Evolutionary conservation across 2,329 filamentous ascomycete genomes (phyloP), one percentile per base, ranked within the genome.

Genomic region (Aureobasidium sp.): DNA sequence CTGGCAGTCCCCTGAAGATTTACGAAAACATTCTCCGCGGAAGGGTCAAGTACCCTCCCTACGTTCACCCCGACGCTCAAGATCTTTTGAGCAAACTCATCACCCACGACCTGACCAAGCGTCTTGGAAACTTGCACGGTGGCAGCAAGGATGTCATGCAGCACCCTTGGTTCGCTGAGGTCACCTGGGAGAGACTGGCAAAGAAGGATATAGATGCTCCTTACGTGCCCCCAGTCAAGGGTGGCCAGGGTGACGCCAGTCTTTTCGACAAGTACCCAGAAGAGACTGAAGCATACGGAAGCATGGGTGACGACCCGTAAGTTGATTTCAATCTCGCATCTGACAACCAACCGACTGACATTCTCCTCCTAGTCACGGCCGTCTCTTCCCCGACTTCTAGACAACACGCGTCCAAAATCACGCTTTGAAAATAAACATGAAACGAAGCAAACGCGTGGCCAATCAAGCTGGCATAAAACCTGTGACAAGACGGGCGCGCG

Each of bases 21-120:
- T 99, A 99, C 77, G 94, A 99, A 78, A 99, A 99, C 74, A 99
- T 99, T 69, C 83, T 99, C 65, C 92, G 91, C 70, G 94, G 93
- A 62, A 87, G 89, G 68, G 89, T 99, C 74, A 97, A 96, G 77
- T 99, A 97, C 73, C 94, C 94, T 58, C 87, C 89, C 6, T 99
- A 97, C 73, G 89, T 99, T 69, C 90, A 97, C 71, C 86, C 88
- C 1, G 94, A 97, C 71, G 94, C 94, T 0, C 91, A 96, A 71
- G 89, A 97, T 73, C 81, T 99, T 61, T 84, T 99, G 37, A 88
- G 94, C 70, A 88, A 91, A 68, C 81, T 99, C 67, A 97, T 99
- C 74, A 99, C 94, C 27, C 84, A 89, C 37, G 94, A 99, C 72
- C 79, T 99, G 67, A 96, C 94, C 58, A 97, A 97, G 79, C 85